Base-by-base conservation (phyloP, 2,329 filamentous ascomycete genomes). In the Penicillium janthinellum region DNA sequence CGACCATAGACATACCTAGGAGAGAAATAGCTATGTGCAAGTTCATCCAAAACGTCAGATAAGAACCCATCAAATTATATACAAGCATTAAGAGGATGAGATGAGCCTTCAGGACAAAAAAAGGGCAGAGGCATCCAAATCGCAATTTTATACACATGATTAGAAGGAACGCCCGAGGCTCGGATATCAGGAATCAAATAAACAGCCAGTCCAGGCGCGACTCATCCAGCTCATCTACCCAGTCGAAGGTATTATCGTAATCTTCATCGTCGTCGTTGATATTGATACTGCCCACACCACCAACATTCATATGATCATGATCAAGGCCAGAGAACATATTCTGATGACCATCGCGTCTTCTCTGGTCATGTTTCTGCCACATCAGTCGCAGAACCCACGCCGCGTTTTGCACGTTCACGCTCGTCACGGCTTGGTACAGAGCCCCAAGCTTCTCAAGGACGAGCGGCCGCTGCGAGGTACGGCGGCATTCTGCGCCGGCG, bases 201-300 rank as follows among this genome's bases (percentile, higher is more conserved):
- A 78, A 78, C 11, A 78, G 50, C 76, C 76, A 78, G 59, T 77
- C 76, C 10, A 75, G 67, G n/a, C 70, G 63, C 8, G 74, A 77
- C 60, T 73, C 67, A 64, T 77, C 76, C 53, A 78, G 55, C 57
- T 77, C 73, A 57, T 77, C 73, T 25, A 77, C 70, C 76, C 76
- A 78, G 61, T 78, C 74, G 41, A 77, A 77, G 15, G 71, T 67
- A 38, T 70, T 63, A 58, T 75, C 70, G 55, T 71, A 58, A 42
- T 71, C 66, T 54, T 71, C 59, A 59, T 70, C 62, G 15, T 61
- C 53, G 37, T 57, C 49, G 48, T 61, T 39, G 22, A 60, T 34
- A 38, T 48, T 48, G 5, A n/a, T 39, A 22, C 22, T 22, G 22
- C 28, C 50, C 25, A 35, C 22, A 17, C 31, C 45, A 7, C 22